A percentile compares a stretch with the other conserved stretches of the same genome.
Evolutionary conservation across 2,329 filamentous ascomycete genomes (phyloP).

Genomic region (Rhynchosporium secalis): DNA sequence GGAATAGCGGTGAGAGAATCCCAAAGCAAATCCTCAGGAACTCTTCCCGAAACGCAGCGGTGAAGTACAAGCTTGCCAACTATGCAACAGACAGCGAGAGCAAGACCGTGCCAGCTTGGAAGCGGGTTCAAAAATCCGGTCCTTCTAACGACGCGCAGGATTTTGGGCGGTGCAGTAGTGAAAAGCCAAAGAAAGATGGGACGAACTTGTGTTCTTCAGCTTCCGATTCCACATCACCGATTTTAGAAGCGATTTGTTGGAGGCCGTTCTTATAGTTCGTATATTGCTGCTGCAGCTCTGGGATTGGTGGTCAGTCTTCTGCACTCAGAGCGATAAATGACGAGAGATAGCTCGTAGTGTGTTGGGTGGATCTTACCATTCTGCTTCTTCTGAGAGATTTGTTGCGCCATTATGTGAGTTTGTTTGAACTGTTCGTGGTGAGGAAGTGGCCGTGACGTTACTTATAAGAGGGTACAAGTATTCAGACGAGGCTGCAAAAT

Average conservation of each 20-base stretch:
- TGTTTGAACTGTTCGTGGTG: not conserved
- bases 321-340: not conserved
- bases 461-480: slow-evolving; percentile 6
- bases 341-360: not conserved
- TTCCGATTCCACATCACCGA: slow-evolving; percentile 96
- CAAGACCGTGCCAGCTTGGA: slow-evolving; percentile 12
- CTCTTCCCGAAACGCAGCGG: not conserved
- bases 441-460: slow-evolving; percentile 20
- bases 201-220: slow-evolving; percentile 96
- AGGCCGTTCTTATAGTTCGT: slow-evolving; percentile 75
- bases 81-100: not conserved
- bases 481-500: slow-evolving; percentile 23
- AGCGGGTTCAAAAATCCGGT: not conserved
- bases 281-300: slow-evolving; percentile 80
- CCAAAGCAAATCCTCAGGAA: not conserved
- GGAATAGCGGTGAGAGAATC: slow-evolving; percentile 43
- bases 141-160: not conserved
- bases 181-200: slow-evolving; percentile 8
- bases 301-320: not conserved
- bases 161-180: slow-evolving; percentile 6
- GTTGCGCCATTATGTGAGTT: slow-evolving; percentile 36
- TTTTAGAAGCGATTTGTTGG: slow-evolving; percentile 92
- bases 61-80: slow-evolving; percentile 14
- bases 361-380: slow-evolving; percentile 34
- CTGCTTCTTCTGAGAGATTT: slow-evolving; percentile 40